These are phyloP conservation scores for Salpingoeca rosetta DNA, from an alignment of 78 protist genomes.

Conservation along the genomic window DNA sequence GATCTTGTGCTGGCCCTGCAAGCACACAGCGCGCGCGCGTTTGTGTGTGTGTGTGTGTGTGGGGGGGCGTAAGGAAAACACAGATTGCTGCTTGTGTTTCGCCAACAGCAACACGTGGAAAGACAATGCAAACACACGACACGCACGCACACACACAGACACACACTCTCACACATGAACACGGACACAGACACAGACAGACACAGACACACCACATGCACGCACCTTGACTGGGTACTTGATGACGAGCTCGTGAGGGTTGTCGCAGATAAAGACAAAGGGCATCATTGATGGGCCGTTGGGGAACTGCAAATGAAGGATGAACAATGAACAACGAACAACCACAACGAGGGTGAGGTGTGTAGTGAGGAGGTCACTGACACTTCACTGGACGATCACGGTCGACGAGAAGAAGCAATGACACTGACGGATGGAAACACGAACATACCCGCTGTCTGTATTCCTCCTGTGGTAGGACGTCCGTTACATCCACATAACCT, in stretches of 20 bases:
- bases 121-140: too few species aligned
- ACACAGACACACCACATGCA: not conserved
- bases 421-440: too few species aligned
- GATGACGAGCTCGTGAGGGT: constrained; percentile 18
- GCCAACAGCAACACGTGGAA: not conserved
- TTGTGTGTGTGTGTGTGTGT: not conserved
- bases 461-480: constrained; percentile 22
- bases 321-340: not conserved
- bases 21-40: not conserved
- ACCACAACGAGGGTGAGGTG: too few species aligned
- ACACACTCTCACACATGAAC: not conserved
- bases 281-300: constrained; percentile 16
- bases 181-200: not conserved
- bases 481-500: constrained; percentile 51
- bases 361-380: not conserved
- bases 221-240: not conserved
- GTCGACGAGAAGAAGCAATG: too few species aligned
- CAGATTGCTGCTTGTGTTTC: too few species aligned
- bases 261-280: constrained; percentile 31
- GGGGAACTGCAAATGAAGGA: not conserved
- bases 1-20: constrained; percentile 6
- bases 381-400: too few species aligned
- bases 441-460: not conserved
- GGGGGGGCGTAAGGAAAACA: not conserved
- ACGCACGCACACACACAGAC: too few species aligned